Conservation (phyloP, 2,329 filamentous ascomycete genomes). For the Fusarium verrucosum region DNA sequence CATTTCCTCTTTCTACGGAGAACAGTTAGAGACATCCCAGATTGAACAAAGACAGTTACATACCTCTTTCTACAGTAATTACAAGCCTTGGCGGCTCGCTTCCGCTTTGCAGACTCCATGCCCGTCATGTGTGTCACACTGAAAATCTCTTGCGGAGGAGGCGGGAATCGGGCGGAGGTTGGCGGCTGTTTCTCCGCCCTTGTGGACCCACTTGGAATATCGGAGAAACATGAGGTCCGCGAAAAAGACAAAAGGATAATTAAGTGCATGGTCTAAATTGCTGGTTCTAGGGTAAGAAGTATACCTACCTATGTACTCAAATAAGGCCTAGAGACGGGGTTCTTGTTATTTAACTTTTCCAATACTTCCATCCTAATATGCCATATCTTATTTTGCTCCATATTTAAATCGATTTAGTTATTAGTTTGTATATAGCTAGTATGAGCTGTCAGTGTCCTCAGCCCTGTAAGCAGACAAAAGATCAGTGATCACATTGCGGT, state of each 20-base stretch:
- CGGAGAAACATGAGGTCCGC: neutral
- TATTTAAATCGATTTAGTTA: too few relatives aligned
- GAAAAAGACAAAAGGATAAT: neutral
- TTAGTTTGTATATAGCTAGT: too few relatives aligned
- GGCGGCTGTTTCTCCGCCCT: constrained; percentile 27
- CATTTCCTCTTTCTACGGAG: constrained; percentile 31
- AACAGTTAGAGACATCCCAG: neutral
- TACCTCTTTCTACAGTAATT: constrained; percentile 38
- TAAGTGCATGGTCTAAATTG: too few relatives aligned
- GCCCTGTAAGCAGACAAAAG: too few relatives aligned
- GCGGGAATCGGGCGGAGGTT: constrained; percentile 22
- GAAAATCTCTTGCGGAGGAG: constrained; percentile 26
- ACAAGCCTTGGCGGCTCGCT: constrained; percentile 39
- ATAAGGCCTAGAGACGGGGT: too few relatives aligned
- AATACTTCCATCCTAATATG: too few relatives aligned
- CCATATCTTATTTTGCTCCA: too few relatives aligned
- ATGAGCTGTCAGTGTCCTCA: too few relatives aligned
- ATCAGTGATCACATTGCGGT: too few relatives aligned
- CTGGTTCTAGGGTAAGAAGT: too few relatives aligned
- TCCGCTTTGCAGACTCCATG: constrained; percentile 37
- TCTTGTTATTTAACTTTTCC: too few relatives aligned
- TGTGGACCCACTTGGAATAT: neutral
- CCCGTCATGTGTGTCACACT: neutral
- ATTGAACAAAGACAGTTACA: neutral
- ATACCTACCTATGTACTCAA: too few relatives aligned